Base-by-base conservation (phyloP, 2,329 filamentous ascomycete species). In the Fusarium hainanense region DNA sequence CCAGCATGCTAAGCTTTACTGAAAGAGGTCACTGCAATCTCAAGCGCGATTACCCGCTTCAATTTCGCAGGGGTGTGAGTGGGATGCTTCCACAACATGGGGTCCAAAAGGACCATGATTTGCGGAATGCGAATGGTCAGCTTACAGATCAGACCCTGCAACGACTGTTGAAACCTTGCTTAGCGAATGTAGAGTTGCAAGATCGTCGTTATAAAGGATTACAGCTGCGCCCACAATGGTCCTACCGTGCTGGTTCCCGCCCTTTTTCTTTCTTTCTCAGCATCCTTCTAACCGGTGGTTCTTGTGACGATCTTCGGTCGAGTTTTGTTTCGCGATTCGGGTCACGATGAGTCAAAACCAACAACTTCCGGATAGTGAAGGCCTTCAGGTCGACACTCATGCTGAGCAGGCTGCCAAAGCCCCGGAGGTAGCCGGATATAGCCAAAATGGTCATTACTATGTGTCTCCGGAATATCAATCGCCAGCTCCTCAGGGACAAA, bases 331-430 rank as follows among this genome's bases (percentile, higher is more conserved):
- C n/a, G 42, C 34, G 14, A 20, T 47, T 12, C 4, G 18, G 30
- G 18, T 11, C n/a, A 49, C 20, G 16, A 70, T 70, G 67, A 67
- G 60, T 52, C 68, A 70, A 43, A 47, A 48, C 1, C 54, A 56
- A 50, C 54, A 49, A 8, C 42, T 59, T 14, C 50, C 60, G 6
- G 68, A 70, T 1, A 70, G 63, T 11, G 68, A 70, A 18, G 68
- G 68, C 51, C 68, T 70, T 1, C 68, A 70, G 68, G 68, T 70
- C 41, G 54, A 70, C 7, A 49, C 46, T 2, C 30, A 63, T n/a
- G 32, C 37, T 10, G 57, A 70, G 18, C 58, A 50, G 14, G 63
- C 63, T 8, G 68, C 67, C 3, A 70, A 61, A 23, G 68, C 68
- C 21, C 68, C 68, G 1, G 68, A 70, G 8, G 54, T 70, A 9